These are phyloP conservation scores for Aspergillus persii DNA, from an alignment of 2,329 filamentous ascomycete genomes.

Conservation along the genomic window DNA sequence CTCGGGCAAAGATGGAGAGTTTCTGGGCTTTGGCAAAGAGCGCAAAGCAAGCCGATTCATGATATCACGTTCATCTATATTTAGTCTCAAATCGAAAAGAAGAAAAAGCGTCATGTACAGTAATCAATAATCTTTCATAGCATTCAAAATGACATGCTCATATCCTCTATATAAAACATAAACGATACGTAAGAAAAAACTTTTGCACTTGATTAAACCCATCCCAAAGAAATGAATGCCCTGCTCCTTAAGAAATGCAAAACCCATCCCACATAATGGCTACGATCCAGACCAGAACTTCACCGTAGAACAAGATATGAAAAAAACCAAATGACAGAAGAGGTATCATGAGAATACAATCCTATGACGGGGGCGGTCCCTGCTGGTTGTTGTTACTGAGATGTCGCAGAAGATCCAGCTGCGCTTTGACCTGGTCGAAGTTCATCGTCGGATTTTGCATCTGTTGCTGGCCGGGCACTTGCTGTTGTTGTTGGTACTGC, in stretches of 20 bases:
- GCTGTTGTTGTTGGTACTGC: conserved; percentile 27
- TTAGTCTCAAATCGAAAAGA: neutral
- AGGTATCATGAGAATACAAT: conserved; percentile 7
- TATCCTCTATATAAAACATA: neutral
- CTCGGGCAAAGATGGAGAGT: conserved; percentile 84
- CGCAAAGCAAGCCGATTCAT: conserved; percentile 37
- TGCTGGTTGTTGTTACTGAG: conserved; percentile 36
- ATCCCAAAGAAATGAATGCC: conserved; percentile 3
- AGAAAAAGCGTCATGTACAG: neutral
- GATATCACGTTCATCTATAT: neutral
- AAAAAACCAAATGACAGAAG: conserved; percentile 1
- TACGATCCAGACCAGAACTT: conserved; percentile 26
- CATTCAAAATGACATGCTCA: neutral
- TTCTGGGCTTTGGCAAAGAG: conserved; percentile 91
- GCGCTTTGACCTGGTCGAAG: conserved; percentile 43
- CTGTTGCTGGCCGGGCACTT: conserved; percentile 24
- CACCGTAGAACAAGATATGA: conserved; percentile 9
- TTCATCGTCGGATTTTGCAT: conserved; percentile 31
- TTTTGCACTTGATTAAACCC: conserved; percentile 5
- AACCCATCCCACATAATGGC: conserved; percentile 13
- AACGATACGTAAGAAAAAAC: neutral
- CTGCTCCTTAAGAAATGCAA: conserved; percentile 12
- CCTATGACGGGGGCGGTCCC: conserved; percentile 29
- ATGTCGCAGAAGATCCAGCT: conserved; percentile 40
- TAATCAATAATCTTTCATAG: neutral